Evolutionary conservation across 768 basidiomycete genomes (phyloP).

Genomic region (Thelephora aurantiotincta): DNA sequence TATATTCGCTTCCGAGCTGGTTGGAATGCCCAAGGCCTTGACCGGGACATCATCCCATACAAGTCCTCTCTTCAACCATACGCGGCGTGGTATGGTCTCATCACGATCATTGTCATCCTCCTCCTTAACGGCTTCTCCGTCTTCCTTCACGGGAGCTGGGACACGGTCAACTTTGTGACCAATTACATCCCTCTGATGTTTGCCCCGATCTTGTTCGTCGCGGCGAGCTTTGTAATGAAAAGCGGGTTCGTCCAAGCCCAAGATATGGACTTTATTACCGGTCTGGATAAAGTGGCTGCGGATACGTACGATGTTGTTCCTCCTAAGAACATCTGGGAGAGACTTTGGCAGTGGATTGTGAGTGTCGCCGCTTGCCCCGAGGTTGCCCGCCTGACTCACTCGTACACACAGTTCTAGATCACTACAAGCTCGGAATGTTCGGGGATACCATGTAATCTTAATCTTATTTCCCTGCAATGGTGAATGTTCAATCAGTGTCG

Average conservation of each 20-base stretch:
- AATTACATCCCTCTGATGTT: constrained; percentile 58
- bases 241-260: constrained; percentile 28
- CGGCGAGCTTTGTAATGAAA: constrained; percentile 40
- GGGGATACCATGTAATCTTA: no score
- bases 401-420: no score
- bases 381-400: no score
- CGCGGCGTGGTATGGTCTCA: constrained; percentile 42
- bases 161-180: constrained; percentile 58
- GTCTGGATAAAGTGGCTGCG: constrained; percentile 25
- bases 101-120: constrained; percentile 32
- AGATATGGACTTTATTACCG: constrained; percentile 79
- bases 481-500: no score
- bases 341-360: constrained; percentile 73
- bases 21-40: constrained; percentile 62
- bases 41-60: constrained; percentile 62
- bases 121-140: constrained; percentile 37
- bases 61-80: constrained; percentile 52
- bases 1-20: constrained; percentile 64
- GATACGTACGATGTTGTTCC: constrained; percentile 47
- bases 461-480: no score
- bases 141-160: constrained; percentile 41
- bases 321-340: constrained; percentile 52
- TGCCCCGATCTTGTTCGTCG: constrained; percentile 66
- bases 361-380: constrained; percentile 19
- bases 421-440: no score